Percentiles rank a stretch among this genome's conserved stretches.
phyloP scores from a whole-genome alignment of 169 alveolate species.

The Theileria annulata region DNA sequence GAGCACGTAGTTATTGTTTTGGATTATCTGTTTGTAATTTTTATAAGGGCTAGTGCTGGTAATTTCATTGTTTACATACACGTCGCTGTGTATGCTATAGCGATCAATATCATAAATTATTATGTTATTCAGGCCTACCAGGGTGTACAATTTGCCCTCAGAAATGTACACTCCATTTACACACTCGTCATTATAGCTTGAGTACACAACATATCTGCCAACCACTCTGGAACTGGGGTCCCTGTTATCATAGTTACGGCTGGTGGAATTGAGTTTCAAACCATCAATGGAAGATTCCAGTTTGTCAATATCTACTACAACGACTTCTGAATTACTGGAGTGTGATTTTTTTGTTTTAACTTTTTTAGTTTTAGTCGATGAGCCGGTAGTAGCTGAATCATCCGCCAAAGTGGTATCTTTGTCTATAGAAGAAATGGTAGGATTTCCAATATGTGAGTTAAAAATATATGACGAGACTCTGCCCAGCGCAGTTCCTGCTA shows the following conservation, averaged over 20 bases:
- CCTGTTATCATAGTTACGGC: background rate
- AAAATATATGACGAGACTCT: conserved; percentile 61
- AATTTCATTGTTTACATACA: conserved; percentile 35
- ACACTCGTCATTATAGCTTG: conserved; percentile 59
- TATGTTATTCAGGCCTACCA: conserved; percentile 55
- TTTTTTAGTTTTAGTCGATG: conserved; percentile 11
- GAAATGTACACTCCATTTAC: conserved; percentile 48
- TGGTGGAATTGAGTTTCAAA: background rate
- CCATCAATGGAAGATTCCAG: conserved; percentile 1
- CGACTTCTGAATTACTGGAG: background rate
- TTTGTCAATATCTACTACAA: background rate
- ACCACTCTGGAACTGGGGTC: conserved; percentile 18
- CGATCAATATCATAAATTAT: conserved; percentile 45
- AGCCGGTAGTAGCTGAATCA: background rate
- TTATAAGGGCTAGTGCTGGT: conserved; percentile 12
- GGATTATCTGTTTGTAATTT: background rate
- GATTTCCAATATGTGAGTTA: background rate
- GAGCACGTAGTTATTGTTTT: background rate
- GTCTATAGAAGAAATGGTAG: background rate
- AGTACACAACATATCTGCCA: conserved; percentile 61
- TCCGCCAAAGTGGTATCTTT: background rate
- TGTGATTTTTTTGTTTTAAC: background rate
- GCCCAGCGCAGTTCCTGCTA: conserved; percentile 68
- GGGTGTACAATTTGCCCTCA: conserved; percentile 29
- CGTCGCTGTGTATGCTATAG: conserved; percentile 39